Base-by-base conservation (phyloP, 192 early-diverging fungal species). In the Coemansia sp. region DNA sequence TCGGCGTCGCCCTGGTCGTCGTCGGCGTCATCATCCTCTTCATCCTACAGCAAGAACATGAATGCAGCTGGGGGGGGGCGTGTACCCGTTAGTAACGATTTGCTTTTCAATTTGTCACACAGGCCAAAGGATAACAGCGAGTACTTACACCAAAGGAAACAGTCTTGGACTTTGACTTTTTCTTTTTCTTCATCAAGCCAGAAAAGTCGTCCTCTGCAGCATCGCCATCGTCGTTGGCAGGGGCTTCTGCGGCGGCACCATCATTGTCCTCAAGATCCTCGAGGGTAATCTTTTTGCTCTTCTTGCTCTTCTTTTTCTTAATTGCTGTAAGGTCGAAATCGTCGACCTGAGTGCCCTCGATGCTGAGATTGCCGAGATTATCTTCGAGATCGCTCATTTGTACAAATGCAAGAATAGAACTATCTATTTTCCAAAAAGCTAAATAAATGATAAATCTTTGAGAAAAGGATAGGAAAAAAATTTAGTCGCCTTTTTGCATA, bases 181-280 rank as follows among this genome's bases (percentile, higher is more conserved):
- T 84, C 71, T 87, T 87, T 9, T 57, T 57, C 76, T 88, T 86
- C 71, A 86, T 89, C 57, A 75, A 66, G 29, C 79, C 74, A 34
- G 78, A 70, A 69, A 87, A 83, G 54, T 57, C 55, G 55, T 57
- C 55, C 55, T 57, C 55, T 36, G 73, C 74, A 43, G 73, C 74
- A 62, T 74, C 74, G 46, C 63, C 50, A 4, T 70, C 68, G 20
- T 65, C 63, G 50, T 50, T 69, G 48, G 57, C 71, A 36, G 43
- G 55, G 36, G 19, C 71, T 38, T 61, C 71, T 13, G 32, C 64
- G 13, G 36, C 40, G 40, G 63, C 66, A 8, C 14, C 63, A 23
- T 45, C 53, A 52, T 71, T 76, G 17, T 68, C 70, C 20, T 70
- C 71, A 33, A 81, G 77, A 34, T 75, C 80, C 22, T 76, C 74